Conservation (phyloP, 306 rosid species). For the Rubus parviflorus region DNA sequence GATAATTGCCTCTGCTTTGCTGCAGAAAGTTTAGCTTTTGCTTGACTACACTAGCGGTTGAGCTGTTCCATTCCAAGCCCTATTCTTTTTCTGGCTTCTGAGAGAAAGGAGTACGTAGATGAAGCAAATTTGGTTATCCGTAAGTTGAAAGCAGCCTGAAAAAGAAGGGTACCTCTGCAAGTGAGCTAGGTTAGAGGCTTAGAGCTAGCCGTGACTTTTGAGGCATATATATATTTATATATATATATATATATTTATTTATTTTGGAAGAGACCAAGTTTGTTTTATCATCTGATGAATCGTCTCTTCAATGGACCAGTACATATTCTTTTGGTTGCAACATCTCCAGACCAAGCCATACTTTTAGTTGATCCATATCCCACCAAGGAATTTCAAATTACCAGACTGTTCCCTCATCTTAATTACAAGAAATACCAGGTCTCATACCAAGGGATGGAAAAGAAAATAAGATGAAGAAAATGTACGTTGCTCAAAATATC, state of each 20-base stretch:
- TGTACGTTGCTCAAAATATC: too few relatives aligned
- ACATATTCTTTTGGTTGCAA: slow-evolving; percentile 21
- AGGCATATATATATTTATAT: not conserved
- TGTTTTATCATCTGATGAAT: slow-evolving; percentile 20
- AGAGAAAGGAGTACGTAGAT: not conserved
- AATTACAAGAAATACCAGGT: too few relatives aligned
- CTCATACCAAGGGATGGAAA: too few relatives aligned
- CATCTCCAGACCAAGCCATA: slow-evolving; percentile 5
- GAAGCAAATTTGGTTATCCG: not conserved
- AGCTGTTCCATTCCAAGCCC: slow-evolving; percentile 3
- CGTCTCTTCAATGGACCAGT: slow-evolving; percentile 40
- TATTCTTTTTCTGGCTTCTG: not conserved
- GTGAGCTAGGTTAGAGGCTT: not conserved
- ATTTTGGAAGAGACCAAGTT: slow-evolving; percentile 2
- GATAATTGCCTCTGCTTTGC: not conserved
- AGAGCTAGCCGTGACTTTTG: slow-evolving; percentile 3
- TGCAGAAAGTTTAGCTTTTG: slow-evolving; percentile 12
- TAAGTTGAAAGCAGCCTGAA: slow-evolving; percentile 11
- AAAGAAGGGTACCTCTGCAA: slow-evolving; percentile 6
- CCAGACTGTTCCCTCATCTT: not conserved
- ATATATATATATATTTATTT: too few relatives aligned
- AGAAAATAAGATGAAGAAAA: too few relatives aligned
- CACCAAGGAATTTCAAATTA: slow-evolving; percentile 11
- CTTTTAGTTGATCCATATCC: slow-evolving; percentile 4
- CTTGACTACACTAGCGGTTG: slow-evolving; percentile 7